phyloP scores from a whole-genome alignment of 2,329 filamentous ascomycete genomes.

The Hypomyces perniciosus region DNA sequence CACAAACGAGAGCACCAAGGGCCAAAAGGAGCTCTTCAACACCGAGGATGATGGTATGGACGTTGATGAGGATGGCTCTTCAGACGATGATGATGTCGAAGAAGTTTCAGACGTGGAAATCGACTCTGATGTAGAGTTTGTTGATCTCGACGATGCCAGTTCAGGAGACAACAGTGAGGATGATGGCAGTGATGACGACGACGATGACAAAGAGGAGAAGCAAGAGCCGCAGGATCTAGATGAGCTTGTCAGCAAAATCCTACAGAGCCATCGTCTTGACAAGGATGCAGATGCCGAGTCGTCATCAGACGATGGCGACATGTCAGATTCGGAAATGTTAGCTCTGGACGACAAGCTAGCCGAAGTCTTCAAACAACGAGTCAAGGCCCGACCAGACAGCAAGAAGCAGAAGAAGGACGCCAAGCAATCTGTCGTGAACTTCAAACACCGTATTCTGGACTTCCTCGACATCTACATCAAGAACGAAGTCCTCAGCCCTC shows the following conservation, averaged over 20 bases:
- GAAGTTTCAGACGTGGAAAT: constrained; percentile 36
- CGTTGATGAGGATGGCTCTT: constrained; percentile 38
- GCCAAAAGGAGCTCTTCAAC: constrained; percentile 81
- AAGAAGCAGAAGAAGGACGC: constrained; percentile 85
- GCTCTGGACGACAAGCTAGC: constrained; percentile 75
- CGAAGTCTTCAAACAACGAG: constrained; percentile 76
- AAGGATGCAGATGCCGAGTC: constrained; percentile 51
- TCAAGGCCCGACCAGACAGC: constrained; percentile 55
- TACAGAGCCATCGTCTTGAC: constrained; percentile 63
- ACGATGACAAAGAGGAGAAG: constrained; percentile 36
- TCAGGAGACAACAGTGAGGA: constrained; percentile 37
- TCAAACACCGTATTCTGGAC: constrained; percentile 91
- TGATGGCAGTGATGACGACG: constrained; percentile 34
- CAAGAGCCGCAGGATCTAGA: constrained; percentile 52
- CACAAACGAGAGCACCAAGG: constrained; percentile 73
- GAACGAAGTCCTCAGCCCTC: constrained; percentile 61
- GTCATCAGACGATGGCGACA: constrained; percentile 65
- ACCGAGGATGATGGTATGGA: constrained; percentile 56
- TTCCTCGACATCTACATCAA: constrained; percentile 80
- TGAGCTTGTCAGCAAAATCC: constrained; percentile 68
- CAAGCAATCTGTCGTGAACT: constrained; percentile 82
- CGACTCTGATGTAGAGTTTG: constrained; percentile 45
- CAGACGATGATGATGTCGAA: constrained; percentile 38
- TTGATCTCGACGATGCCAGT: constrained; percentile 38
- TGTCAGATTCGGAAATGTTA: constrained; percentile 96